Evolutionary conservation across 1,284 basidiomycete genomes (phyloP), one percentile per base, ranked within the genome.

Genomic region (Melampsora americana): DNA sequence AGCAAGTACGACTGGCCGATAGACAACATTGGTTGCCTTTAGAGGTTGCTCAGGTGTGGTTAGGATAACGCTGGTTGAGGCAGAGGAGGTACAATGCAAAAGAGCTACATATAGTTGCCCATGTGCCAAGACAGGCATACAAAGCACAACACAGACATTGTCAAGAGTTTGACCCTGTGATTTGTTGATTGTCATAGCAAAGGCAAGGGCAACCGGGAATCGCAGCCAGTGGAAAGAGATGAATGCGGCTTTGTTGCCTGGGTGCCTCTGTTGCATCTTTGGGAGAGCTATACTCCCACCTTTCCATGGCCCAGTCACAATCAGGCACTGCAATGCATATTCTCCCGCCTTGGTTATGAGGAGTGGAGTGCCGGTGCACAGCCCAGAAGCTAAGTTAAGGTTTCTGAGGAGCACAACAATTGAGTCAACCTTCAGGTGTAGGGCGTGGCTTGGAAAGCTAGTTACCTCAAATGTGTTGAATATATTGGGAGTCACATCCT

Each of bases 121-220:
- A 42, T 69, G 68, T 9, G 53, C n/a, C 42, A 60, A 69, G 6
- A 69, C 56, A 42, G 53, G 66, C 12, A 50, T 18, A 42, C 9
- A 4, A 11, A 56, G 35, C 59, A 14, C 20, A 23, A 69, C 11
- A 59, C 68, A 20, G 3, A 60, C 14, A 23, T 20, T n/a, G 18
- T 48, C 39, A 5, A 69, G n/a, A 18, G 68, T 35, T 28, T 69
- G 68, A 5, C 56, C 68, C n/a, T 69, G 68, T 20, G 68, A 9
- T 42, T 69, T 69, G 56, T 69, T 69, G 50, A 69, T 61, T 39
- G 50, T 69, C 26, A 60, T 35, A 4, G 53, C 68, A 60, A 69
- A 69, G 20, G 68, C 68, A 5, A 69, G 14, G 4, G 50, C 1
- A 2, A 69, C 32, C 1, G 68, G 68, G 20, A 69, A 39, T 32